Base-by-base conservation (phyloP, 2,329 filamentous ascomycete genomes). In the Fusarium burgessii region DNA sequence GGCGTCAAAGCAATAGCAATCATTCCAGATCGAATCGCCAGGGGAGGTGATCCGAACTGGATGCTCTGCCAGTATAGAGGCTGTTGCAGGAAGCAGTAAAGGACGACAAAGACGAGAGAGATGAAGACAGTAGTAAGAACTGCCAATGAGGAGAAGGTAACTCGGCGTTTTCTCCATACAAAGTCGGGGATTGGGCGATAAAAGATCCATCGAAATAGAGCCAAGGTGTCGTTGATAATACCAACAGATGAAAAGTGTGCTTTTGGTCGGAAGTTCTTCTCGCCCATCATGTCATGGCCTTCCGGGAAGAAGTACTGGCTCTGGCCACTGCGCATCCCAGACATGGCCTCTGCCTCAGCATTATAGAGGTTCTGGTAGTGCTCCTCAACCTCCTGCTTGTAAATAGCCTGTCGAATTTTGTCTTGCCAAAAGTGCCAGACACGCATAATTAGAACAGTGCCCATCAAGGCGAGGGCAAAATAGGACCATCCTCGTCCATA, bases 351-450 rank as follows among this genome's bases (percentile, higher is more conserved):
- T 38, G 84, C 81, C 52, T 88, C 85, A 58, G 86, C 76, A 77
- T 79, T 84, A 79, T 90, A 86, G 49, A 87, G 71, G 54, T 84
- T 79, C 63, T 79, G 87, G 78, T 89, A 90, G 75, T 91, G 87
- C 75, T 90, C 87, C 77, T 93, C 87, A 75, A 93, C 86, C 78
- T 93, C 90, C 77, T 96, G 91, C 82, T 97, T 95, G 83, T 96
- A 93, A 66, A 96, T 89, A 69, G 94, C 95, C 73, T 95, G 93
- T 73, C 95, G 90, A 72, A 97, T 93, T 83, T 96, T 97, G 84
- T 98, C 95, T 75, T 95, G 94, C 91, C 94, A 97, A 74, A 92
- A 91, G 80, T 97, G 92, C 86, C 95, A 97, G 78, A 93, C 86
- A 72, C 94, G 90, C 78, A 95, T 85, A 14, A 91, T 76, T 14